These are phyloP conservation scores for Apophysomyces trapeziformis DNA, from an alignment of 371 early-diverging fungal genomes.

Conservation along the genomic window DNA sequence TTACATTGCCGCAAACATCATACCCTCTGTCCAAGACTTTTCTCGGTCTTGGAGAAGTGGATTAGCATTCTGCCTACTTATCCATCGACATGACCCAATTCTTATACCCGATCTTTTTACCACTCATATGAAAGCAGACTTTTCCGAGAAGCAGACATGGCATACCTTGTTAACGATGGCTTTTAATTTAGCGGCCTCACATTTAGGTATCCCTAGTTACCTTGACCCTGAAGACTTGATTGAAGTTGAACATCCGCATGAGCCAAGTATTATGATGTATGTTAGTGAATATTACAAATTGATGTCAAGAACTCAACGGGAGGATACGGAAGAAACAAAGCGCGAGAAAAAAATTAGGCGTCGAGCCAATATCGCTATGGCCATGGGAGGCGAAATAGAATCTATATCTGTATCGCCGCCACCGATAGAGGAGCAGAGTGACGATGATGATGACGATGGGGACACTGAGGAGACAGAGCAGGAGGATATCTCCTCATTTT, in stretches of 20 bases:
- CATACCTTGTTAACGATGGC: slow-evolving; percentile 27
- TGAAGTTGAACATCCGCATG: slow-evolving; percentile 49
- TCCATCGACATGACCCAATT: slow-evolving; percentile 69
- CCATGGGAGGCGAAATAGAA: slow-evolving; percentile 24
- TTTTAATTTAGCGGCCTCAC: slow-evolving; percentile 40
- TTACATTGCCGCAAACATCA: slow-evolving; percentile 55
- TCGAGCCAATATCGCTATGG: slow-evolving; percentile 40
- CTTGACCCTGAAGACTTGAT: slow-evolving; percentile 45
- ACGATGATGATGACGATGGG: neutral
- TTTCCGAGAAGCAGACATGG: slow-evolving; percentile 35
- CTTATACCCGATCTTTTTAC: slow-evolving; percentile 61
- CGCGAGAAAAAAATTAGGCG: slow-evolving; percentile 23
- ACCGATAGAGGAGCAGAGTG: neutral
- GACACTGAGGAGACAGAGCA: slow-evolving; percentile 9
- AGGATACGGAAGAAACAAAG: slow-evolving; percentile 13
- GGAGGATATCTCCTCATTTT: slow-evolving; percentile 19
- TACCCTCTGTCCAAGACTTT: slow-evolving; percentile 65
- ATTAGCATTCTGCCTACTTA: slow-evolving; percentile 69
- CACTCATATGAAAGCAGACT: slow-evolving; percentile 23
- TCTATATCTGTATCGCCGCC: slow-evolving; percentile 7
- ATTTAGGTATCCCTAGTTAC: slow-evolving; percentile 40
- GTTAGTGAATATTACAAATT: slow-evolving; percentile 47
- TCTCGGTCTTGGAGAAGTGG: slow-evolving; percentile 75
- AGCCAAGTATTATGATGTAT: slow-evolving; percentile 56
- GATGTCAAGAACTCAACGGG: slow-evolving; percentile 32